phyloP scores from a whole-genome alignment of 257 asterid genomes.

The Avicennia marina region DNA sequence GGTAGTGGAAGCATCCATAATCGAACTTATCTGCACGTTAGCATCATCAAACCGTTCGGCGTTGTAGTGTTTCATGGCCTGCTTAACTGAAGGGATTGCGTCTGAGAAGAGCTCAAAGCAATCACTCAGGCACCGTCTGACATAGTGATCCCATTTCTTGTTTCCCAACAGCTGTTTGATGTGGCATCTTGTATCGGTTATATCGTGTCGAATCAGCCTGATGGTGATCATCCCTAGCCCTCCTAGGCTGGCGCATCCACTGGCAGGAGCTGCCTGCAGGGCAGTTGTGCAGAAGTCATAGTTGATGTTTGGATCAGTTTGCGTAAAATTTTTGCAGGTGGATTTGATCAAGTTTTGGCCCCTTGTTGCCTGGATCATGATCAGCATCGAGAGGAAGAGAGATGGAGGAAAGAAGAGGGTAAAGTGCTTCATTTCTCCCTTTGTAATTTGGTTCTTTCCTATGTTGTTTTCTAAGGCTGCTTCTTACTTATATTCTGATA shows the following conservation, averaged over 20 bases:
- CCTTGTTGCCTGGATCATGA: not conserved
- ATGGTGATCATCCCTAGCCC: conserved; percentile 66
- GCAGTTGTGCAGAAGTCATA: conserved; percentile 59
- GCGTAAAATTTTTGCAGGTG: conserved; percentile 41
- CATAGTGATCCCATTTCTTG: conserved; percentile 25
- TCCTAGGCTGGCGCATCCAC: conserved; percentile 44
- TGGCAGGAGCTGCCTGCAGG: conserved; percentile 71
- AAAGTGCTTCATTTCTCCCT: conserved; percentile 15
- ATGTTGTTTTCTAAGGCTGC: not conserved
- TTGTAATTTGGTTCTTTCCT: not conserved
- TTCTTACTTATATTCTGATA: not conserved
- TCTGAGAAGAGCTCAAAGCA: conserved; percentile 60
- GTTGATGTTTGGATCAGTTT: conserved; percentile 48
- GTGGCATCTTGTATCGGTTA: conserved; percentile 63
- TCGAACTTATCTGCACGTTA: conserved; percentile 35
- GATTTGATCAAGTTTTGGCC: conserved; percentile 41
- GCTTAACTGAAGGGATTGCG: conserved; percentile 35
- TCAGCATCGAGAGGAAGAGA: conserved; percentile 18
- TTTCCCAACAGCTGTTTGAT: conserved; percentile 34
- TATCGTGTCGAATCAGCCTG: conserved; percentile 45
- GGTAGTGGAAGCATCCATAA: conserved; percentile 52
- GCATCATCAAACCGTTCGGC: conserved; percentile 36
- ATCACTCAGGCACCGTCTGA: conserved; percentile 32
- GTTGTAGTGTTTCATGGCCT: conserved; percentile 51
- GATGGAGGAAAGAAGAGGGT: conserved; percentile 3